Base-by-base conservation (phyloP, 2,329 filamentous ascomycete species). In the Teratosphaeria nubilosa region DNA sequence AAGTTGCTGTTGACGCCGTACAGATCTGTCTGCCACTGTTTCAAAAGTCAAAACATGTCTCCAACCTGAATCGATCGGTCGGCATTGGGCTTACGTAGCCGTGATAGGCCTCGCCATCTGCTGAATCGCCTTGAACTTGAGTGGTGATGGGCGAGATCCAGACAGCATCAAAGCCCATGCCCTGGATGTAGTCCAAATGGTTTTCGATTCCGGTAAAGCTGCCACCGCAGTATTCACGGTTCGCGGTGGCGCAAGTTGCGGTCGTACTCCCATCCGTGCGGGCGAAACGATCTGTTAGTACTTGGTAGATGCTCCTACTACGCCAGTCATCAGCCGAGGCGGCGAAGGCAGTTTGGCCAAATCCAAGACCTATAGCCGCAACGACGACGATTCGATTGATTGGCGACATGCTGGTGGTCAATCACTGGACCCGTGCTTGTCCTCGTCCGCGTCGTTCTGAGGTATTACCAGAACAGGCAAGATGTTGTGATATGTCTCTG, bases 141-240 rank as follows among this genome's bases (percentile, higher is more conserved):
- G 72, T 65, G 1, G 81, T 77, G n/a, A 84, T 75, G 0, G 82
- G 82, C 1, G 80, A 82, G 60, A 84, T 82, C 79, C 75, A 78
- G 45, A 53, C 22, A 5, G 55, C 73, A 75, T 54, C 53, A 54
- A 55, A 55, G 30, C 55, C 55, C 80, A 66, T 64, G 52, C 77
- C 77, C 65, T 82, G 76, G 67, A 86, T 85, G 67, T 86, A 86
- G 69, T 85, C 83, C 48, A 86, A 76, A 61, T 82, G 77, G 60
- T 80, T 76, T 63, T 79, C 76, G 31, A 86, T 75, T 6, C 84
- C 84, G 56, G 74, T 70, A 66, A 80, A 87, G 0, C 80, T 82
- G 16, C 84, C 84, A 48, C 82, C 82, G 63, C 84, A 86, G 69
- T 85, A 86, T 27, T 69, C 57, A 2, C 67, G 58, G n/a, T 66